A percentile compares a stretch with the other conserved stretches of the same genome.
Evolutionary conservation across 768 basidiomycete species (phyloP).

Genomic region (Amanita pseudoporphyria): DNA sequence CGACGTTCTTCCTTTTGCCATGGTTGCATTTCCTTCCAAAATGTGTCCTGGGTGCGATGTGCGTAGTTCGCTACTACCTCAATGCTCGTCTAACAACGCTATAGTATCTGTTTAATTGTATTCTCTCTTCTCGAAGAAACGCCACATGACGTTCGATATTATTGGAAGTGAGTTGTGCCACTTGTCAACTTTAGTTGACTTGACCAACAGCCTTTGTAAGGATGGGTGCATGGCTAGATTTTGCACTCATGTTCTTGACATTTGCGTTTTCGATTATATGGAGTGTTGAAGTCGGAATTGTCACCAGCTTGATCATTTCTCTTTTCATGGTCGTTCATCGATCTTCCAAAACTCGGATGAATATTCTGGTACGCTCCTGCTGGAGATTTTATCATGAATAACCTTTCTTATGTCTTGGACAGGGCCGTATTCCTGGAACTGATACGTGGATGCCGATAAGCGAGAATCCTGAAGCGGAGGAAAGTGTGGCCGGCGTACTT

Average conservation of each 20-base stretch:
- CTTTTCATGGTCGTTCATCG: conserved; percentile 84
- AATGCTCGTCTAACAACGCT: not conserved
- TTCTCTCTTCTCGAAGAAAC: conserved; percentile 77
- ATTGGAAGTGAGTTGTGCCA: conserved; percentile 52
- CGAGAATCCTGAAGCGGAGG: conserved; percentile 76
- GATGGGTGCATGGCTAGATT: conserved; percentile 90
- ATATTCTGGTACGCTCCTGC: conserved; percentile 58
- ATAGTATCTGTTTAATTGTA: conserved; percentile 76
- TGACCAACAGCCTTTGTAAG: conserved; percentile 22
- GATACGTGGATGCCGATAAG: conserved; percentile 86
- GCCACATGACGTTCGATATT: conserved; percentile 80
- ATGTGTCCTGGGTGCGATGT: conserved; percentile 86
- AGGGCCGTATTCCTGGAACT: conserved; percentile 87
- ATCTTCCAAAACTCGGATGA: conserved; percentile 84
- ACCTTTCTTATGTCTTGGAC: not conserved
- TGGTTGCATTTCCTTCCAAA: conserved; percentile 82
- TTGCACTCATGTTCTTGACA: conserved; percentile 79
- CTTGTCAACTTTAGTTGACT: not conserved
- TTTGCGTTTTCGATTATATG: conserved; percentile 83
- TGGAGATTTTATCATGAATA: not conserved
- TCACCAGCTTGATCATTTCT: conserved; percentile 82
- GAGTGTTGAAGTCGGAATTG: conserved; percentile 88
- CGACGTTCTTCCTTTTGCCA: conserved; percentile 86
- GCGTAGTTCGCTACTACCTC: conserved; percentile 18
- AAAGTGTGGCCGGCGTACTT: conserved; percentile 71